These are phyloP conservation scores for Aspergillus panamensis DNA, from an alignment of 495 filamentous ascomycete species.

Conservation along the genomic window DNA sequence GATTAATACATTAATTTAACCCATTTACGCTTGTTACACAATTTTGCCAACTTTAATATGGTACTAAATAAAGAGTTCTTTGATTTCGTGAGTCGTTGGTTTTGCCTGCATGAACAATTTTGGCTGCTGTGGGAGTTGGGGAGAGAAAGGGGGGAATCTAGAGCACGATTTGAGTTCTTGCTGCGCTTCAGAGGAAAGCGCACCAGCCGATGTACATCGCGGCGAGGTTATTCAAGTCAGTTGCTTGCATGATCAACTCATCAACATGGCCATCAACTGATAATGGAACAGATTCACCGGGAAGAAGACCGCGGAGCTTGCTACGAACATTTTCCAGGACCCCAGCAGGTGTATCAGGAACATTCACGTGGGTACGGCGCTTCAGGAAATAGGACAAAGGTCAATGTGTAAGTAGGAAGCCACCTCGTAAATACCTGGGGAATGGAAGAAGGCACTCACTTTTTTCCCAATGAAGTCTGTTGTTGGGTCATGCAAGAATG, in stretches of 20 bases:
- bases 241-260: conserved; percentile 81
- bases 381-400: conserved; percentile 30
- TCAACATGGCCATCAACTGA: conserved; percentile 96
- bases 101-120: not conserved
- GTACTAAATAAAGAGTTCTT: not conserved
- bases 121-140: too few species aligned
- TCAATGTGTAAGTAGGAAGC: not conserved
- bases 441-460: conserved; percentile 27
- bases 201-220: conserved; percentile 99
- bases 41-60: too few species aligned
- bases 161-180: too few species aligned
- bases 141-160: too few species aligned
- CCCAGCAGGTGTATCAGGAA: conserved; percentile 81
- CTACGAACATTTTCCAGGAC: conserved; percentile 84
- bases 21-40: too few species aligned
- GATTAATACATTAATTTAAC: too few species aligned
- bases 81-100: too few species aligned
- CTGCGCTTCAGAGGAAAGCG: conserved; percentile 66
- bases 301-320: conserved; percentile 81
- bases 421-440: not conserved
- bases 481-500: conserved; percentile 94
- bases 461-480: conserved; percentile 85
- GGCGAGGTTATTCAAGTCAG: conserved; percentile 68
- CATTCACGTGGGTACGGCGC: conserved; percentile 55
- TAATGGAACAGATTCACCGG: conserved; percentile 81